Evolutionary conservation across 306 rosid genomes (phyloP), one percentile per base, ranked within the genome.

Genomic region (Prunus fruticosa): DNA sequence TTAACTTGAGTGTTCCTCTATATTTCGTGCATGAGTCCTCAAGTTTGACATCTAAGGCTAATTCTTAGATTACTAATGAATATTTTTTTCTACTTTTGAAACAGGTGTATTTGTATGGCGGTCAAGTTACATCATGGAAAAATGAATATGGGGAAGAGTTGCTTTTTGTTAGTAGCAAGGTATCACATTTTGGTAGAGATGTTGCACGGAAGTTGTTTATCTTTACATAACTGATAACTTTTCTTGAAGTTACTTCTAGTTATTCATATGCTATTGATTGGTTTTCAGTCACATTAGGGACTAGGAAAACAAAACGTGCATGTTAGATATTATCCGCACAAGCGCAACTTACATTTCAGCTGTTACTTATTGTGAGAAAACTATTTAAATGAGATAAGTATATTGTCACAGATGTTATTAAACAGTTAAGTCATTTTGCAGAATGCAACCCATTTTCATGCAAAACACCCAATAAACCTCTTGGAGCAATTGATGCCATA

Each of bases 61-160:
- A 57, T 57, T 57, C 15, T 54, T 4, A 25, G 43, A 18, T 60
- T 47, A 25, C 78, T 74, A 3, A 18, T 34, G 3, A 51, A 14
- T 22, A 2, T 49, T n/a, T 2, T n/a, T 75, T 49, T 49, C 3
- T 8, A 20, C 16, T 60, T 62, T 58, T 58, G 72, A 30, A 76
- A 32, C 79, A 92, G 96, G 89, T 90, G 45, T 88, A 88, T 76
- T 62, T 92, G 45, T 88, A 88, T 4, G 93, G 97, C 2, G 97
- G 83, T 51, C 97, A 92, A 66, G 92, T 92, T 71, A 86, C 89
- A 2, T 90, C 96, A 4, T 92, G 96, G 97, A 92, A 86, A 81
- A 93, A 89, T 71, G 87, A 90, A 49, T 80, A 78, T 72, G 88
- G 96, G 22, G 92, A 90, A 58, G 93, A 93, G 61, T 82, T 93